phyloP scores from a whole-genome alignment of 2,329 filamentous ascomycete genomes.

The Penicillium vulpinum region DNA sequence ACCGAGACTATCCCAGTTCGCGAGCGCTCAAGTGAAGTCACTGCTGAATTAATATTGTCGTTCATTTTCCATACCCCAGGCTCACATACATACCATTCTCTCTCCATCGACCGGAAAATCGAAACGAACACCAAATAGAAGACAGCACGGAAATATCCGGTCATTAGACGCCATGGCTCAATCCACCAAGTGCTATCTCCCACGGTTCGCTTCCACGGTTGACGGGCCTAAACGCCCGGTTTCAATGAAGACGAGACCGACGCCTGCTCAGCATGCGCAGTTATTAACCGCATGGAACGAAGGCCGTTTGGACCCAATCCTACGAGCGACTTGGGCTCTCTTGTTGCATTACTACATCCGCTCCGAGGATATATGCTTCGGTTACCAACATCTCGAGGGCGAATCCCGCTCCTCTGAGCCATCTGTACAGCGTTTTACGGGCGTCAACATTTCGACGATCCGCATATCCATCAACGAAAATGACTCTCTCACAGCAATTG shows the following conservation, averaged over 20 bases:
- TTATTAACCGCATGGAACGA: slow-evolving; percentile 35
- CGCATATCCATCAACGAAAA: slow-evolving; percentile 32
- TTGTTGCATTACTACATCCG: slow-evolving; percentile 49
- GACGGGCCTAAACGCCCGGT: slow-evolving; percentile 37
- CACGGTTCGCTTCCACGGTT: slow-evolving; percentile 33
- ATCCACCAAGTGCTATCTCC: slow-evolving; percentile 37
- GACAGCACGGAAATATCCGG: background rate
- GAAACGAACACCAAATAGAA: background rate
- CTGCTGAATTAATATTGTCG: slow-evolving; percentile 14
- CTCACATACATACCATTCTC: background rate
- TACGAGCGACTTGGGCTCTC: slow-evolving; percentile 50
- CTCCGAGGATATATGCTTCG: slow-evolving; percentile 51
- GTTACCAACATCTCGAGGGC: slow-evolving; percentile 37
- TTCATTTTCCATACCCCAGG: slow-evolving; percentile 5
- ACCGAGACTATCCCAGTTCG: slow-evolving; percentile 18
- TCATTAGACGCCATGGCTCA: slow-evolving; percentile 27
- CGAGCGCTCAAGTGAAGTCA: slow-evolving; percentile 1
- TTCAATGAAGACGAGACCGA: slow-evolving; percentile 36
- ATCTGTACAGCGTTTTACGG: slow-evolving; percentile 21
- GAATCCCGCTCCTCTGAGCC: slow-evolving; percentile 17
- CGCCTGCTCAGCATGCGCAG: slow-evolving; percentile 30
- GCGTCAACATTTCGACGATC: slow-evolving; percentile 21
- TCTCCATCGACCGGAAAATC: slow-evolving; percentile 4
- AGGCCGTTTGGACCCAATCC: slow-evolving; percentile 25
- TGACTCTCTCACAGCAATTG: slow-evolving; percentile 28